Percentiles rank a stretch among this genome's conserved stretches.
phyloP scores from a whole-genome alignment of 2,329 filamentous ascomycete genomes.

The Colletotrichum sp. region DNA sequence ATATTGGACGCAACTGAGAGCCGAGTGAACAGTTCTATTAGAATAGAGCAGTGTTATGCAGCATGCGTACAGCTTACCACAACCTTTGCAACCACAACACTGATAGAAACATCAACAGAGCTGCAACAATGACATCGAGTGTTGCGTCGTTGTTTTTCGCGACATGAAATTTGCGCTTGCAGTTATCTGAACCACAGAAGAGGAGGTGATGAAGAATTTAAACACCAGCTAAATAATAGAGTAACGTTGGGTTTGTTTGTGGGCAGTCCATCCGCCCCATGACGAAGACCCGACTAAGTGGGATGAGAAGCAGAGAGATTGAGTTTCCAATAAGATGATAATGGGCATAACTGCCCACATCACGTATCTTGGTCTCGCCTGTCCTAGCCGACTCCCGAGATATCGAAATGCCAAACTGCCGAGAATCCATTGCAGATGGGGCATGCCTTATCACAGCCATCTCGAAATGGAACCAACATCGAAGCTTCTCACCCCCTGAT shows the following conservation, averaged over 20 bases:
- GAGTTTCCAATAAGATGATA: neutral
- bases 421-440: neutral
- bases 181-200: neutral
- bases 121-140: neutral
- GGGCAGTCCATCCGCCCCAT: neutral
- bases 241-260: neutral
- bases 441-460: neutral
- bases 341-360: neutral
- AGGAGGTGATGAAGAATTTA: neutral
- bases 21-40: neutral
- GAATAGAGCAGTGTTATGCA: neutral
- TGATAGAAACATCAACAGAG: neutral
- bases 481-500: neutral
- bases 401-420: neutral
- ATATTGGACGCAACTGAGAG: too few relatives aligned
- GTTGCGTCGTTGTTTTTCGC: neutral
- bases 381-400: neutral
- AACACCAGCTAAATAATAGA: neutral
- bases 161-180: neutral
- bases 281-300: neutral
- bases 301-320: neutral
- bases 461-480: neutral
- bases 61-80: neutral
- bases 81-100: neutral
- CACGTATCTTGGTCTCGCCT: neutral